Conservation (phyloP, 2,329 filamentous ascomycete species). For the Leptodontidium sp. region DNA sequence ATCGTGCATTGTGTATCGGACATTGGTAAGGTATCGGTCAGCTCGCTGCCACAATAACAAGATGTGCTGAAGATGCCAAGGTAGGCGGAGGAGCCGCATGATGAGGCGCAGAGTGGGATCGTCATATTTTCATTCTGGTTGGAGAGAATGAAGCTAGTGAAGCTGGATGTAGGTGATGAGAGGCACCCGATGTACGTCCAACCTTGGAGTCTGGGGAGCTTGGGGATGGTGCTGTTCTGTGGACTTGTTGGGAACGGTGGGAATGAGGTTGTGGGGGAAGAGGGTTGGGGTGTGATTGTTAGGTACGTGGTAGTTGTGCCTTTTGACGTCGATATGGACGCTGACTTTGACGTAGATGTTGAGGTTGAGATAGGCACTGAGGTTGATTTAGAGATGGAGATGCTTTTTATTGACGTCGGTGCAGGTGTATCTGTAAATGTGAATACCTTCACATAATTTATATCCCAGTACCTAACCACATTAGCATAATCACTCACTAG, state of each 20-base stretch:
- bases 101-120: not conserved
- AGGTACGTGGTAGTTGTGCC: not conserved
- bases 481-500: not conserved
- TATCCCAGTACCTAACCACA: constrained; percentile 24
- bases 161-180: not conserved
- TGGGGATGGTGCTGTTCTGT: not conserved
- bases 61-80: constrained; percentile 1
- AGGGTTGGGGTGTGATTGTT: not conserved
- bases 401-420: not conserved
- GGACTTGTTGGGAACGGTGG: constrained; percentile 14
- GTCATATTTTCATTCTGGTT: constrained; percentile 11
- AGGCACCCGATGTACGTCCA: constrained; percentile 18
- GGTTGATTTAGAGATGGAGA: not conserved
- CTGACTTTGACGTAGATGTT: not conserved
- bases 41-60: constrained; percentile 5
- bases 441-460: constrained; percentile 29
- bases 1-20: not conserved
- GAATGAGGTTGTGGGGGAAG: not conserved
- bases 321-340: not conserved
- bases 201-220: not conserved
- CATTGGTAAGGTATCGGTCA: not conserved
- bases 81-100: not conserved
- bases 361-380: not conserved
- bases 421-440: not conserved
- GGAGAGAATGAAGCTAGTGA: constrained; percentile 7